Conservation (phyloP, 164 flowering plant genomes). For the Liquidambar formosana region DNA sequence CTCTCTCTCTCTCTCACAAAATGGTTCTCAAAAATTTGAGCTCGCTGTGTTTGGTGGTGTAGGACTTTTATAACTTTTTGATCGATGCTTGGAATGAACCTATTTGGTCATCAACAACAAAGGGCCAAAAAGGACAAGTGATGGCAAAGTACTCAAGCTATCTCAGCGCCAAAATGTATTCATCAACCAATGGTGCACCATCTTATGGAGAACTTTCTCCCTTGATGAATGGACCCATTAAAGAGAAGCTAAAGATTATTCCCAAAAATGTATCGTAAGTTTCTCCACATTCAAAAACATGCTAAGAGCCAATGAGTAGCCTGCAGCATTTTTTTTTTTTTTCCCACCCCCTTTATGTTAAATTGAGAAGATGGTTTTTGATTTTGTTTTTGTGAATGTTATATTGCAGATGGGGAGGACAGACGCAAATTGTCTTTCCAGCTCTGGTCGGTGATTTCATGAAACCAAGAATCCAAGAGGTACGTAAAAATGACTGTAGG, state of each 20-base stretch:
- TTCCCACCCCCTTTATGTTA: too few species aligned
- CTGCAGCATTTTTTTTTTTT: too few species aligned
- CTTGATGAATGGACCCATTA: constrained; percentile 27
- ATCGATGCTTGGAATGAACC: constrained; percentile 5
- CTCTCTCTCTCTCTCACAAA: not conserved
- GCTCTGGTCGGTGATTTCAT: constrained; percentile 25
- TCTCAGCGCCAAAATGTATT: not conserved
- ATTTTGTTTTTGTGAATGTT: not conserved
- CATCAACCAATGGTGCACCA: not conserved
- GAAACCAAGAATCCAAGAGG: constrained; percentile 30
- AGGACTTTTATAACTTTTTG: constrained; percentile 24
- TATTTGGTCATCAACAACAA: not conserved
- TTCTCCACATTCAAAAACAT: too few species aligned
- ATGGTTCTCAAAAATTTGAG: too few species aligned
- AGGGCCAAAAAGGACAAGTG: not conserved
- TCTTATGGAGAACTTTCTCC: not conserved
- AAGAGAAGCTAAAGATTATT: constrained; percentile 19
- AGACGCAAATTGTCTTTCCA: constrained; percentile 14
- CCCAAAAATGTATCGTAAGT: constrained; percentile 22
- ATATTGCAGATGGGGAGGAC: constrained; percentile 21
- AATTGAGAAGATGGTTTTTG: too few species aligned
- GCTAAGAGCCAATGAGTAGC: too few species aligned
- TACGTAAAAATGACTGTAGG: constrained; percentile 23
- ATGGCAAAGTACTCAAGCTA: constrained; percentile 7
- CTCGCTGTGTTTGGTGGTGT: not conserved